Evolutionary conservation across 2,329 filamentous ascomycete species (phyloP), one percentile per base, ranked within the genome.

Genomic region (Penicillium sp.): DNA sequence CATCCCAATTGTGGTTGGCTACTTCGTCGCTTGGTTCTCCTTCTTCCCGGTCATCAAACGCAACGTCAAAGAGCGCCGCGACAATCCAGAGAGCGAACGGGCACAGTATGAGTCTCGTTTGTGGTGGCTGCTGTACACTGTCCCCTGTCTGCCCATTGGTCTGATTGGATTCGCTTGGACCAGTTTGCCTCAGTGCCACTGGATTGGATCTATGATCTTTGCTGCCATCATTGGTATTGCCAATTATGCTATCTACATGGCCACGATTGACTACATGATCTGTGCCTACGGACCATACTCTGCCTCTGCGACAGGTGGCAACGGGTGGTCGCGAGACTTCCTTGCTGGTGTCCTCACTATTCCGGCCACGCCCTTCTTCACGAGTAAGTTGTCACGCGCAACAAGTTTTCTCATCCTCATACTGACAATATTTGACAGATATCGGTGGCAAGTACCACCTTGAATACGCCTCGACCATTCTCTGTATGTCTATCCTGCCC

Each of bases 181-280:
- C 6, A 76, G 74, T 32, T 61, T 78, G 9, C 79, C 78, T 0
- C 66, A 71, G 0, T 69, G 78, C 10, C 80, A 77, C 53, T 85
- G 82, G 82, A 80, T 83, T 31, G 77, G 72, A 0, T 76, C 79
- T 1, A 78, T 83, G 74, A 67, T 84, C 40, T 83, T 81, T 57
- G 75, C 77, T 3, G 67, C 73, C 6, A 68, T 83, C 32, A 78
- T 85, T 33, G 82, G 80, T 24, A 77, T 85, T 42, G 81, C 82
- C 34, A 85, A 85, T 58, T 78, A 75, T 52, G 67, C 70, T 15
- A 82, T 83, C 44, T 83, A 84, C 65, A 82, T 83, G 75, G 77
- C 80, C 7, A 82, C 80, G 2, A 82, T 85, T 56, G 81, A 84
- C 60, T 84, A 84, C 63, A 82, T 83, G 76, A 80, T 84, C 50